A percentile compares a stretch with the other conserved stretches of the same genome.
Conservation (phyloP, 345 rosid genomes). For the Excoecaria agallocha region DNA sequence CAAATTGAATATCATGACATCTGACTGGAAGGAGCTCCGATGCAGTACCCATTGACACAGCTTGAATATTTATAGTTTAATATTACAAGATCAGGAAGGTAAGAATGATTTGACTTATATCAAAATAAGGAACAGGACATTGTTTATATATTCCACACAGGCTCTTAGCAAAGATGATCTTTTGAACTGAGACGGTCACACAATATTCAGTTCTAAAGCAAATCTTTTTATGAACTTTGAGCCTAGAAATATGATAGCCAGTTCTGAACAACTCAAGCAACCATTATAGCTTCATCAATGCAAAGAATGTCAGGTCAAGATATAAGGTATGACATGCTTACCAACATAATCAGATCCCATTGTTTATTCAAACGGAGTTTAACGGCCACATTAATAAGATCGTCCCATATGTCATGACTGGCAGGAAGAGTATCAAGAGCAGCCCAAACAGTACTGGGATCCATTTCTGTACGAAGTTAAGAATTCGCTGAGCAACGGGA, state of each 20-base stretch:
- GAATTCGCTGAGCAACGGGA: slow-evolving; percentile 69
- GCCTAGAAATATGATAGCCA: background rate
- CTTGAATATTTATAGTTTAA: slow-evolving; percentile 35
- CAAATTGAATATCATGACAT: slow-evolving; percentile 82
- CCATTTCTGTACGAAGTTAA: slow-evolving; percentile 49
- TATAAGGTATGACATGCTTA: slow-evolving; percentile 22
- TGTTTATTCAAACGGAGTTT: slow-evolving; percentile 75
- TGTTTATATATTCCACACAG: background rate
- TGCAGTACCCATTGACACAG: slow-evolving; percentile 79
- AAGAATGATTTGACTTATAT: background rate
- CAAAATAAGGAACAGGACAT: background rate
- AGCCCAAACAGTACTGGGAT: slow-evolving; percentile 41
- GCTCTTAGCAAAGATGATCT: background rate
- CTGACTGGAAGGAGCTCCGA: slow-evolving; percentile 79
- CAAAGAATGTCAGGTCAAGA: background rate
- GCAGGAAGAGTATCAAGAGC: slow-evolving; percentile 62
- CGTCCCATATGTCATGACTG: slow-evolving; percentile 81
- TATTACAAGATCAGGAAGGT: slow-evolving; percentile 3
- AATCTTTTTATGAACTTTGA: background rate
- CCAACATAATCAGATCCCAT: slow-evolving; percentile 72
- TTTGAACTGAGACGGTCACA: background rate
- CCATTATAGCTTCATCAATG: background rate
- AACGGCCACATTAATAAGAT: slow-evolving; percentile 72
- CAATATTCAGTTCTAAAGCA: background rate
- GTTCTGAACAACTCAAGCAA: background rate